These are phyloP conservation scores for Osmanthus fragrans DNA, from an alignment of 257 asterid genomes.

Conservation along the genomic window DNA sequence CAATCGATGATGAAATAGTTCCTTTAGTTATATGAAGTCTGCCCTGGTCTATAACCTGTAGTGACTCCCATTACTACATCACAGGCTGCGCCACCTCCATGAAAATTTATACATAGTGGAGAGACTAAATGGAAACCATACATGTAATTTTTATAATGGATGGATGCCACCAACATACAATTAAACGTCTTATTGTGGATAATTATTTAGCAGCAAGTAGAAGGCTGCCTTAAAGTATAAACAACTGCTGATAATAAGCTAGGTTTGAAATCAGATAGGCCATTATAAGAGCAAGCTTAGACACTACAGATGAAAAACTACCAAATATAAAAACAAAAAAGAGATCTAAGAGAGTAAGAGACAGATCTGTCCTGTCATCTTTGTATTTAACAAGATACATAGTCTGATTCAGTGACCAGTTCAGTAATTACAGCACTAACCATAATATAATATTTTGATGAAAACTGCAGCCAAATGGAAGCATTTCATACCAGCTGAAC, in stretches of 20 bases:
- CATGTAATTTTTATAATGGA: neutral
- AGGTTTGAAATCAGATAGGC: neutral
- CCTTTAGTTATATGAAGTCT: neutral
- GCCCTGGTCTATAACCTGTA: neutral
- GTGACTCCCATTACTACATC: neutral
- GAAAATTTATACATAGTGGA: neutral
- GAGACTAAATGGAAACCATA: neutral
- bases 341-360: no score
- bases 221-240: neutral
- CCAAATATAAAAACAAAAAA: neutral
- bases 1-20: neutral
- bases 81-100: neutral
- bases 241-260: constrained; percentile 11
- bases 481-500: constrained; percentile 85
- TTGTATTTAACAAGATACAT: neutral
- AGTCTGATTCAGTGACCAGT: neutral
- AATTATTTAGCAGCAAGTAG: neutral
- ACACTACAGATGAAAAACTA: neutral
- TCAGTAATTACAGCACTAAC: neutral
- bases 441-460: neutral
- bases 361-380: neutral
- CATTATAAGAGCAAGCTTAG: neutral
- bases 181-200: neutral
- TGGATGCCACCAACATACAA: neutral
- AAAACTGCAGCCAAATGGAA: constrained; percentile 14